Conservation (phyloP, 1,284 basidiomycete genomes). For the Malassezia restricta region DNA sequence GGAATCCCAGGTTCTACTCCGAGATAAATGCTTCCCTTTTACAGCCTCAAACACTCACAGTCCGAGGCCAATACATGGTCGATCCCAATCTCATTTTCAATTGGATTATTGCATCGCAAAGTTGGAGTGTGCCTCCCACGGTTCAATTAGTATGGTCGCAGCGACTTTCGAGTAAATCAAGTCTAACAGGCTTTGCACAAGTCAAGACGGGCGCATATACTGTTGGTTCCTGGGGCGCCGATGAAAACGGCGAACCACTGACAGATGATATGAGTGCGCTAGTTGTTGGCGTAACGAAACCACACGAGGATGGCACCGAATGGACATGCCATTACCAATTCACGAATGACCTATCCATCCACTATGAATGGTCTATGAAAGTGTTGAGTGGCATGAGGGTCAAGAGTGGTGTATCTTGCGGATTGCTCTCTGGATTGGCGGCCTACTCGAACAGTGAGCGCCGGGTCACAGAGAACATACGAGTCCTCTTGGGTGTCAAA, state of each 20-base stretch:
- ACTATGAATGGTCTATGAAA: conserved; percentile 47
- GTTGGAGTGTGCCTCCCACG: conserved; percentile 43
- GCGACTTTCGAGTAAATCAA: conserved; percentile 35
- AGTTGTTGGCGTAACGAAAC: conserved; percentile 31
- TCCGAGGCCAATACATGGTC: conserved; percentile 48
- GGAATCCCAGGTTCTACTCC: conserved; percentile 52
- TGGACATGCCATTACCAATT: conserved; percentile 34
- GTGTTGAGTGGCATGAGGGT: conserved; percentile 48
- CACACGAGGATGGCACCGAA: conserved; percentile 20
- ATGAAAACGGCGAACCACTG: conserved; percentile 12
- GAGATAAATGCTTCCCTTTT: conserved; percentile 47
- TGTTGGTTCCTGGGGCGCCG: conserved; percentile 48
- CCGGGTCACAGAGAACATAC: conserved; percentile 45
- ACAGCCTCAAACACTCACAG: conserved; percentile 47
- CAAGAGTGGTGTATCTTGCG: conserved; percentile 46
- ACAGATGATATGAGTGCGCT: conserved; percentile 26
- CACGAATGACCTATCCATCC: conserved; percentile 27
- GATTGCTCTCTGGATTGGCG: conserved; percentile 34
- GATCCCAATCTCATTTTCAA: conserved; percentile 48
- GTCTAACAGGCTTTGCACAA: conserved; percentile 37
- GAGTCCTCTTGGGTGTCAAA: conserved; percentile 41
- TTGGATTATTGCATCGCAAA: conserved; percentile 33
- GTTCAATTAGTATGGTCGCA: conserved; percentile 49
- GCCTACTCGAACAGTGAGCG: conserved; percentile 42
- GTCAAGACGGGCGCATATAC: conserved; percentile 48